These are phyloP conservation scores for Trifolium subterraneum DNA, from an alignment of 306 rosid genomes.

Conservation along the genomic window DNA sequence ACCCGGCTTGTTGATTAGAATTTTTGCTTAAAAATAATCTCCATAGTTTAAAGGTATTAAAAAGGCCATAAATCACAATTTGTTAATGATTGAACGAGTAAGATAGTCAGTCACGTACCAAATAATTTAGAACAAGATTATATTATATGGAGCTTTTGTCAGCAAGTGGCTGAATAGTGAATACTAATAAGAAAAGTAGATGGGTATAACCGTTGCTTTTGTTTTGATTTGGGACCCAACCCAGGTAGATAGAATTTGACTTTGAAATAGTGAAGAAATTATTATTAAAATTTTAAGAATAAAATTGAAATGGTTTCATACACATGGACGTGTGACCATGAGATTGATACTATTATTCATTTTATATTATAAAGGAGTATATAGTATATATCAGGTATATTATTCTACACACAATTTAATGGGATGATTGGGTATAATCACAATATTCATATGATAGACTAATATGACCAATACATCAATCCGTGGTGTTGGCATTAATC, in stretches of 20 bases:
- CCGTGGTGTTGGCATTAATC: constrained; percentile 34
- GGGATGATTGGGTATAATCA: constrained; percentile 48
- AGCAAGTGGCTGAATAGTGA: constrained; percentile 49
- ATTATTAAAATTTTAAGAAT: constrained; percentile 12
- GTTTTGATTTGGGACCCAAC: constrained; percentile 45
- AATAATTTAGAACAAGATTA: constrained; percentile 40
- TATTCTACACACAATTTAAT: constrained; percentile 33
- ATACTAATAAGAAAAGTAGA: constrained; percentile 42
- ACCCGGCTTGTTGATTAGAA: neutral
- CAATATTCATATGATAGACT: constrained; percentile 32
- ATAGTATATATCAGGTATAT: neutral
- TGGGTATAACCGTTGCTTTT: constrained; percentile 39
- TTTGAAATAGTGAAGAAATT: constrained; percentile 45
- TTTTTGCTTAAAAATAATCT: constrained; percentile 37
- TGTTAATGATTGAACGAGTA: constrained; percentile 19
- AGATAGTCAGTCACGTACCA: constrained; percentile 29
- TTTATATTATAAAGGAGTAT: neutral
- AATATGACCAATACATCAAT: constrained; percentile 25
- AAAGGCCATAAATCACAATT: neutral
- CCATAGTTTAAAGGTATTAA: constrained; percentile 1
- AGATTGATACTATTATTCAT: neutral
- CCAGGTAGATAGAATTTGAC: constrained; percentile 61
- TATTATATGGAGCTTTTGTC: constrained; percentile 48
- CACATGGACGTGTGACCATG: neutral
- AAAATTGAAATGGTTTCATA: constrained; percentile 30